Percentiles rank a stretch among this genome's conserved stretches.
Conservation (phyloP, 2,329 filamentous ascomycete genomes). For the Penicillium paneum region DNA sequence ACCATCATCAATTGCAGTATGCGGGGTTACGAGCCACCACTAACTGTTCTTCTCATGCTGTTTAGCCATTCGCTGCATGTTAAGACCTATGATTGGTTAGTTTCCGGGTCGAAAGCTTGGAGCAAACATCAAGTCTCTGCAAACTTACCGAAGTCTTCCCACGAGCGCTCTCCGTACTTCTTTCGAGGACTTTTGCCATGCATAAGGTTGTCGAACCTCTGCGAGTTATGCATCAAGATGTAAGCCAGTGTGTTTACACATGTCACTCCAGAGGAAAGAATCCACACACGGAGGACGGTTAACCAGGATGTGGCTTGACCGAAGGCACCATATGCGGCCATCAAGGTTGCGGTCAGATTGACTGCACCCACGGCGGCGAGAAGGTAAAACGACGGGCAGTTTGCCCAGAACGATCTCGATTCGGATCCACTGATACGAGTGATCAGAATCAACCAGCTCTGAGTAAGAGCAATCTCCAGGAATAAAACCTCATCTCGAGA, state of each 20-base stretch:
- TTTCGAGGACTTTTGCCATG: constrained; percentile 82
- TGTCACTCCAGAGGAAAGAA: constrained; percentile 77
- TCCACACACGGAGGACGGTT: constrained; percentile 82
- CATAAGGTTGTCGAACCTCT: constrained; percentile 87
- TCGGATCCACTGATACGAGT: constrained; percentile 74
- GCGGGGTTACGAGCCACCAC: neutral
- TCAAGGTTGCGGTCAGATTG: constrained; percentile 79
- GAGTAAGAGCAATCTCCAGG: constrained; percentile 83
- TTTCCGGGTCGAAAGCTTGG: neutral
- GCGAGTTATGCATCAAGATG: constrained; percentile 77
- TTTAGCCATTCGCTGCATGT: constrained; percentile 82
- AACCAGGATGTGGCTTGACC: constrained; percentile 65
- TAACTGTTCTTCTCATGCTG: constrained; percentile 87
- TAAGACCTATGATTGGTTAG: constrained; percentile 68
- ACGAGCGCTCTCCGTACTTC: constrained; percentile 72
- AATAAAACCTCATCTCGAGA: constrained; percentile 78
- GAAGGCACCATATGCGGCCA: constrained; percentile 84
- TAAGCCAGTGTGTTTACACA: constrained; percentile 77
- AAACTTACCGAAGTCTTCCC: constrained; percentile 83
- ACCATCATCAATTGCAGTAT: neutral
- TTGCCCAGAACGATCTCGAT: constrained; percentile 75
- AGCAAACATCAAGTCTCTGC: constrained; percentile 3
- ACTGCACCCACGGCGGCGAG: constrained; percentile 73
- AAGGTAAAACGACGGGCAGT: constrained; percentile 82
- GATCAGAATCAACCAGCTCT: constrained; percentile 97